Evolutionary conservation across 768 basidiomycete genomes (phyloP), one percentile per base, ranked within the genome.

Genomic region (Baorangia bicolor): DNA sequence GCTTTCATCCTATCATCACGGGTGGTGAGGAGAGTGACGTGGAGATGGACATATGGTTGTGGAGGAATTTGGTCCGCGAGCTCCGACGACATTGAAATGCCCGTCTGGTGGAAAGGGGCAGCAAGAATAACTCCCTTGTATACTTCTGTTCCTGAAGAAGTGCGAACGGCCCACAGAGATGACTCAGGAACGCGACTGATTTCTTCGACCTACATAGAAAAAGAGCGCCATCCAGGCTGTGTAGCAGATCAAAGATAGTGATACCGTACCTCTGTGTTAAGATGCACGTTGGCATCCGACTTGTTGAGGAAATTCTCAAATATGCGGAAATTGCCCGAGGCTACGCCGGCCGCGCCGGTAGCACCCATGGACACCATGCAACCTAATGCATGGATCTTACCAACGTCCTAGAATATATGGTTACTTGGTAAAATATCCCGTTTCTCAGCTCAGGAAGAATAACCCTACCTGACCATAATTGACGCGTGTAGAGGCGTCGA

Each of bases 21-120:
- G 2, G 96, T 98, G n/a, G 86, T 81, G 37, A 98, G 77, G 21
- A 94, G 80, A 11, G 96, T 97, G 48, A 96, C 94, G 67, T 95
- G 91, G 2, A 98, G 83, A 60, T 81, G 83, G 44, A 93, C 80
- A 67, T 96, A 97, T 21, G 86, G 84, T 60, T 90, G 88, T 35
- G 76, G 64, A 2, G 87, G 86, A 31, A 94, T 81, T 44, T 77
- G 77, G 4, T 76, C 69, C 5, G 80, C 66, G 30, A 88, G 68
- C 18, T 79, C 65, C 6, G 69, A 49, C 5, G 86, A 78, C 25
- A 90, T 69, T 6, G 66, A 64, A 58, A 92, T 87, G 14, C 72
- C 74, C 2, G 89, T 80, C 27, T 79, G 83, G 71, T 91, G 85
- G 77, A 85, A 90, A 3, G 96, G 96, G 2, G 92, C 87, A 2